Evolutionary conservation across 176 grass and related monocot species (phyloP).

Genomic region (Miscanthus lutarioriparius): DNA sequence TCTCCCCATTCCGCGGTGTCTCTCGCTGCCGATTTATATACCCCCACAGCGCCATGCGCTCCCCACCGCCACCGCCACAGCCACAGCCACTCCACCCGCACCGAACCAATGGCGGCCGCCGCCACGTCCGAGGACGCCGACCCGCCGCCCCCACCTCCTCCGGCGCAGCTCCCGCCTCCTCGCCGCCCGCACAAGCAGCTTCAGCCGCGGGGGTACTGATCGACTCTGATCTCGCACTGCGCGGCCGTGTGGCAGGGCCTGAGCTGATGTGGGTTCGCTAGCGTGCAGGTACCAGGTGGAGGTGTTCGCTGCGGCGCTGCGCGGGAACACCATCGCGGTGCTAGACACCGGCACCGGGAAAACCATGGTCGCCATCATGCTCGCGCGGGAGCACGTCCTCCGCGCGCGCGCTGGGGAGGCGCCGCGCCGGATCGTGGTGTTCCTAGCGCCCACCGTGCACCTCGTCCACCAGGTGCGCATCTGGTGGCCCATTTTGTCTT

Average conservation of each 20-base stretch:
- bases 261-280: background rate
- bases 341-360: constrained; percentile 62
- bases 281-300: constrained; percentile 55
- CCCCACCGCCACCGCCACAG: background rate
- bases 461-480: constrained; percentile 56
- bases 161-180: constrained; percentile 15
- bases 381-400: constrained; percentile 48
- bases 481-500: background rate
- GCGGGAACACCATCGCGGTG: constrained; percentile 66
- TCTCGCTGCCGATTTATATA: constrained; percentile 20
- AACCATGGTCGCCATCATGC: constrained; percentile 68
- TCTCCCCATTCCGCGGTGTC: background rate
- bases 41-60: constrained; percentile 24
- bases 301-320: constrained; percentile 59
- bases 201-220: constrained; percentile 42
- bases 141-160: constrained; percentile 26
- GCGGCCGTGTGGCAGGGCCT: background rate
- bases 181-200: constrained; percentile 50
- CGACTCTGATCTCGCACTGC: background rate
- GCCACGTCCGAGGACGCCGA: constrained; percentile 19
- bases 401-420: constrained; percentile 27
- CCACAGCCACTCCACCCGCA: constrained; percentile 1
- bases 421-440: constrained; percentile 46
- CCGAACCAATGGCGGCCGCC: constrained; percentile 1
- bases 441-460: constrained; percentile 64